Conservation (phyloP, 2,329 filamentous ascomycete species). For the Parastagonospora avenae region DNA sequence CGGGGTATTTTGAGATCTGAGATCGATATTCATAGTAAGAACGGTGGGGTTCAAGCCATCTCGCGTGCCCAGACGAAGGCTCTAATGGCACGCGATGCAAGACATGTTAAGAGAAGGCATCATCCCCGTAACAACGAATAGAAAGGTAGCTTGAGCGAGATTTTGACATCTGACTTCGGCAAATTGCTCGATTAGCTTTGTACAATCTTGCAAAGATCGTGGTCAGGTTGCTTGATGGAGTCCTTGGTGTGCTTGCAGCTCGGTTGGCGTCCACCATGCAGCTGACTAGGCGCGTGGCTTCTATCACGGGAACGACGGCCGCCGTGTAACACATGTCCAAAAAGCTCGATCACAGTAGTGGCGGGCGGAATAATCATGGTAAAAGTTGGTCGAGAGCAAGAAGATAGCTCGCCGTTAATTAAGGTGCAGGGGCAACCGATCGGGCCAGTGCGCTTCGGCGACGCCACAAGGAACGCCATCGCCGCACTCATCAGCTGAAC, state of each 20-base stretch:
- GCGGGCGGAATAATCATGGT: not conserved
- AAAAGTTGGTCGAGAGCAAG: slow-evolving; percentile 18
- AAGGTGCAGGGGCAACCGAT: slow-evolving; percentile 14
- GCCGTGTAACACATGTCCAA: not conserved
- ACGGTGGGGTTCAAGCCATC: slow-evolving; percentile 13
- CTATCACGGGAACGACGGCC: slow-evolving; percentile 8
- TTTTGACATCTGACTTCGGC: not conserved
- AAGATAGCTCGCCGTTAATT: slow-evolving; percentile 24
- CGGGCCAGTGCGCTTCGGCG: slow-evolving; percentile 15
- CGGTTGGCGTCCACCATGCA: slow-evolving; percentile 25
- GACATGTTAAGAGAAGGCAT: slow-evolving; percentile 4
- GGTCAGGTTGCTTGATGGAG: slow-evolving; percentile 9
- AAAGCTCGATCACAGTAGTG: slow-evolving; percentile 8
- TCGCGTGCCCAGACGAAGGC: slow-evolving; percentile 7
- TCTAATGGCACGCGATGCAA: slow-evolving; percentile 2
- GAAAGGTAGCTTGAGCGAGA: slow-evolving; percentile 3
- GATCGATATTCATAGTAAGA: slow-evolving; percentile 8
- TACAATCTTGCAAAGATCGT: not conserved
- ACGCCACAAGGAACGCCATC: slow-evolving; percentile 41
- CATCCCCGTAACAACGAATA: slow-evolving; percentile 12
- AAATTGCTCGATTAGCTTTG: not conserved
- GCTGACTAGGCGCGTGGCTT: slow-evolving; percentile 13
- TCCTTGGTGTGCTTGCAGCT: slow-evolving; percentile 6
- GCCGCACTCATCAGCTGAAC: slow-evolving; percentile 39
- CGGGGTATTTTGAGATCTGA: slow-evolving; percentile 1